Base-by-base conservation (phyloP, 2,329 filamentous ascomycete genomes). In the Alternaria longipes region DNA sequence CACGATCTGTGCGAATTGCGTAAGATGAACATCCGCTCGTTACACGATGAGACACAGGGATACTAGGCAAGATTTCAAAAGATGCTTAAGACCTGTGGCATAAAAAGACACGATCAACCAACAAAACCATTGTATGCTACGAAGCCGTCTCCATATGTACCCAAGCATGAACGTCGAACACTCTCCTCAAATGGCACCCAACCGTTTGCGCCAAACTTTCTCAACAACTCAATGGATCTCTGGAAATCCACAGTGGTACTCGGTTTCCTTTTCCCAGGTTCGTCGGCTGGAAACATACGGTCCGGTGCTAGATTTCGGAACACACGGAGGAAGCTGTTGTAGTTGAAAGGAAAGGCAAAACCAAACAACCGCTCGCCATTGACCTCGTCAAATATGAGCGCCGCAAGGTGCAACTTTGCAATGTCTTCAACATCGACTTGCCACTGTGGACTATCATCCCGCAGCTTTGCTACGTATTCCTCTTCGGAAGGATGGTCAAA, bases 401-500 rank as follows among this genome's bases (percentile, higher is more conserved):
- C 85, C 3, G 83, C 82, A 2, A 86, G 77, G 44, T 87, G 85
- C 0, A 88, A 71, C 0, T 79, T 73, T 0, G 83, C 85, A 8
- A 73, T 71, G 47, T 88, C 85, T 8, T 82, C 73, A 0, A 86
- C 83, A 60, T 87, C 80, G 18, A 87, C 78, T 51, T 73, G 83
- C 63, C 81, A 82, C 64, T 75, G 67, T 36, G 70, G 62, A 32
- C 53, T 42, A 44, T 40, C 38, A 20, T 40, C 38, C n/a, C 38
- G 38, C 38, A 40, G 38, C 38, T 40, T 40, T 40, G 38, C 38
- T 40, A 40, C 38, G 18, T 40, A 40, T 40, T 40, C 38, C 38
- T 40, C 38, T 20, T 40, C 38, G 38, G n/a, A 40, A 8, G 38
- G 38, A 9, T 40, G 38, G 8, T 40, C 38, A 55, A 55, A 20